phyloP scores from a whole-genome alignment of 1,139 yeast species.

The Taphrina populina region DNA sequence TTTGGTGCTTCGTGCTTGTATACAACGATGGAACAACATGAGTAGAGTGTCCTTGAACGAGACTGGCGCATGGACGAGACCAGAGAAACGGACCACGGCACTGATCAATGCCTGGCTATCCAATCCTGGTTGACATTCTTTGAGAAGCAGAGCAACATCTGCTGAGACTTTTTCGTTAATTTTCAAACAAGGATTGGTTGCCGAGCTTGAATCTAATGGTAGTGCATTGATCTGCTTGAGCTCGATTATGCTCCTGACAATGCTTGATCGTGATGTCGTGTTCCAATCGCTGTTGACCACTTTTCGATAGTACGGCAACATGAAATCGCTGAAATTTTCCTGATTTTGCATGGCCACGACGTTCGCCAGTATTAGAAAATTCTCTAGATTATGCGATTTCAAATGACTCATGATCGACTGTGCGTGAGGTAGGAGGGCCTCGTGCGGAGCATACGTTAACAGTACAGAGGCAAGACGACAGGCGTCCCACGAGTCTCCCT shows the following conservation, averaged over 20 bases:
- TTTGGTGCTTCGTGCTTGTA: background rate
- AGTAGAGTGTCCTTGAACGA: background rate
- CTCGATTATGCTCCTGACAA: conserved; percentile 10
- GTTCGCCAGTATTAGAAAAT: conserved; percentile 3
- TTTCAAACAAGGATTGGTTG: conserved; percentile 1
- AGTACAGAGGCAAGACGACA: conserved; percentile 28
- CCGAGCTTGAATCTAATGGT: background rate
- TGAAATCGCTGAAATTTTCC: conserved; percentile 4
- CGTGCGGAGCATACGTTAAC: conserved; percentile 24
- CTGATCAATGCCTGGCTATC: conserved; percentile 3
- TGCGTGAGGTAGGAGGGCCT: conserved; percentile 9
- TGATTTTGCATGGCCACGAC: conserved; percentile 16
- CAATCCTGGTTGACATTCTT: background rate
- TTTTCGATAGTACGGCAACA: conserved; percentile 13
- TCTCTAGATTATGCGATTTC: background rate
- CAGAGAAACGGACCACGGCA: background rate
- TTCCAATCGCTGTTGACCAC: conserved; percentile 5
- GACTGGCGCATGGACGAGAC: background rate
- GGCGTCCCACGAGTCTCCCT: conserved; percentile 23
- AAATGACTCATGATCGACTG: background rate
- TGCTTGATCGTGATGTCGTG: background rate
- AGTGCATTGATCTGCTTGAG: conserved; percentile 2
- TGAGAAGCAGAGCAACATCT: background rate
- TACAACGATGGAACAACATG: background rate
- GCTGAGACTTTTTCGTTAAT: background rate